A percentile compares a stretch with the other conserved stretches of the same genome.
Conservation (phyloP, 108 stramenopile genomes). For the Cylindrotheca fusiformis region DNA sequence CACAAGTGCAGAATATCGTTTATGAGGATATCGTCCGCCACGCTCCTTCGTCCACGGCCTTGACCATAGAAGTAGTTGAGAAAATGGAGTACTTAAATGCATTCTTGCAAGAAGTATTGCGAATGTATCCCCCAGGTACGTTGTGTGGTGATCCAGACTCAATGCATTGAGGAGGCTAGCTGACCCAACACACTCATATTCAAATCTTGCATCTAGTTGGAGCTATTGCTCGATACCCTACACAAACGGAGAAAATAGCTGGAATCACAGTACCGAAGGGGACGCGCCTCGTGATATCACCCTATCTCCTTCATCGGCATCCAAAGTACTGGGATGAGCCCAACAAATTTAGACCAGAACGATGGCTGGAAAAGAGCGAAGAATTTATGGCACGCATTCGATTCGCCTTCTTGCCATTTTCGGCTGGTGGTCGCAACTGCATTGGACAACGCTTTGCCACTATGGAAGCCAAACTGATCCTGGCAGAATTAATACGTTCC, state of each 20-base stretch:
- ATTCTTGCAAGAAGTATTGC: constrained; percentile 63
- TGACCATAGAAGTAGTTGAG: constrained; percentile 44
- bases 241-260: constrained; percentile 25
- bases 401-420: constrained; percentile 64
- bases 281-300: constrained; percentile 44
- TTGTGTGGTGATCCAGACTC: too few species aligned
- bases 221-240: constrained; percentile 27
- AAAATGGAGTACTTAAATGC: constrained; percentile 62
- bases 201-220: too few species aligned
- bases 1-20: constrained; percentile 45
- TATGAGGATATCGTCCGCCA: constrained; percentile 44
- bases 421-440: constrained; percentile 55
- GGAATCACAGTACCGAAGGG: constrained; percentile 43
- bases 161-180: too few species aligned
- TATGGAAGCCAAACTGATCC: constrained; percentile 60
- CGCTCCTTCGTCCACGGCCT: constrained; percentile 5
- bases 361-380: constrained; percentile 45
- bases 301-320: constrained; percentile 50
- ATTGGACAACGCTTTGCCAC: constrained; percentile 64
- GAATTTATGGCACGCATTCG: constrained; percentile 17
- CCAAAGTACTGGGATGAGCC: constrained; percentile 64
- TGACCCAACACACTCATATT: too few species aligned
- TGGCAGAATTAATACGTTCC: constrained; percentile 24
- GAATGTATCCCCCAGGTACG: constrained; percentile 56
- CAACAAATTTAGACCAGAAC: constrained; percentile 55